Evolutionary conservation across 2,329 filamentous ascomycete species (phyloP), one percentile per base, ranked within the genome.

Genomic region (Colletotrichum magnum): DNA sequence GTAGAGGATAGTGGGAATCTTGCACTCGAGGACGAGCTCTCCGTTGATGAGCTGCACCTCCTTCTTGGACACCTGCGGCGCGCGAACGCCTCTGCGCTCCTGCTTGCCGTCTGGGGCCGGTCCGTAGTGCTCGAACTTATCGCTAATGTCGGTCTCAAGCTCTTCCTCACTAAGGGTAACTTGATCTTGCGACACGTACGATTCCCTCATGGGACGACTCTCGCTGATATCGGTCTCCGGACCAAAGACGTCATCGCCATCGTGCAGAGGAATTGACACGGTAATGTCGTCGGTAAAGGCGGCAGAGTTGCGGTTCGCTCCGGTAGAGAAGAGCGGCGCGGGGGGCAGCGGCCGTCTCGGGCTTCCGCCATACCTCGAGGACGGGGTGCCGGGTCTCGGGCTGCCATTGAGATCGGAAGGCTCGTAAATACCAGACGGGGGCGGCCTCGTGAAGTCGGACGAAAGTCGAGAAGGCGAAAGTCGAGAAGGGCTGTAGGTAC

Each of bases 1-100:
- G 87, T 98, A 97, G 48, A 99, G 86, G 74, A 98, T 99, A 0
- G 96, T 99, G 0, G 97, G 96, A 73, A 99, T 99, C 83, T 99
- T 99, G 87, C 96, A 98, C 83, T 99, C 96, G 54, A 99, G 87
- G 68, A 99, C 95, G 61, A 99, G 90, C 82, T 99, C 95, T 77
- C 96, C 96, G 78, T 99, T 98, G 87, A 98, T 97, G 52, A 99
- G 88, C 75, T 94, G 92, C 63, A 99, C 96, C 80, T 98, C 95
- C 78, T 97, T 97, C 81, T 92, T 96, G 12, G 92, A 90, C 89
- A 95, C 95, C 75, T 97, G 94, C 3, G 94, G 94, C 36, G 92
- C 89, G 73, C 95, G 90, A 32, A 95, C 94, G 65, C 96, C 96
- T 75, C 96, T 89, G 64, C 96, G 90, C 77, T 94, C 91, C 78